Conservation (phyloP, 768 basidiomycete species). For the Lactarius evosmus region DNA sequence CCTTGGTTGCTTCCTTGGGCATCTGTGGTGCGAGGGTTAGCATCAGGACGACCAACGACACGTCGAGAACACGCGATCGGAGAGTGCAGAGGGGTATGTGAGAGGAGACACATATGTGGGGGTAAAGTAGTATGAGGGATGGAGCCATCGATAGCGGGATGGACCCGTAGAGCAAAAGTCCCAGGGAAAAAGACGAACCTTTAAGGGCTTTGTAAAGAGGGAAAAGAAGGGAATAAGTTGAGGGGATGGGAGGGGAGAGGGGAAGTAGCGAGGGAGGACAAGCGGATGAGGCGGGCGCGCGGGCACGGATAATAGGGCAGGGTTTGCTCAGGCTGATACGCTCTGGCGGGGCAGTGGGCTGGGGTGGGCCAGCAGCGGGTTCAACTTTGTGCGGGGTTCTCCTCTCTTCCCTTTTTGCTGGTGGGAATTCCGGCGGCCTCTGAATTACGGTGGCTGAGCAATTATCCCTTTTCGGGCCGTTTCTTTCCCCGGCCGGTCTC, state of each 20-base stretch:
- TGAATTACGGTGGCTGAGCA: constrained; percentile 17
- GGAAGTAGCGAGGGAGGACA: constrained; percentile 11
- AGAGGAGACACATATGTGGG: constrained; percentile 11
- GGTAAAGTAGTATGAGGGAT: background rate
- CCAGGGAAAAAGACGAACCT: constrained; percentile 12
- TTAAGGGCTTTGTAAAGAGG: constrained; percentile 4
- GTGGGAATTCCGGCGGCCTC: constrained; percentile 16
- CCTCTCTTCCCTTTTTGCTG: constrained; percentile 10
- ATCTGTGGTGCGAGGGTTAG: constrained; percentile 47
- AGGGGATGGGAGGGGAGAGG: constrained; percentile 9
- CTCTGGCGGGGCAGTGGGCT: constrained; percentile 10
- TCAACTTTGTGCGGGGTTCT: constrained; percentile 17
- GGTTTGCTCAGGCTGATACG: constrained; percentile 5
- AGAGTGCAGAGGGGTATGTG: constrained; percentile 14
- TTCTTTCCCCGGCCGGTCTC: background rate
- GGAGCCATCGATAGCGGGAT: constrained; percentile 19
- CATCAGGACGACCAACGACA: constrained; percentile 41
- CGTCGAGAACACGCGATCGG: constrained; percentile 37
- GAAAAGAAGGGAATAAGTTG: constrained; percentile 6
- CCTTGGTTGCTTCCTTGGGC: constrained; percentile 74
- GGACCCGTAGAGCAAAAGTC: background rate
- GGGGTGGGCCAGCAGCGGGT: constrained; percentile 22
- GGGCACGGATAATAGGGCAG: constrained; percentile 22
- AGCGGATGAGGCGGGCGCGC: constrained; percentile 23
- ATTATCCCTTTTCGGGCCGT: background rate